Percentiles rank a stretch among this genome's conserved stretches.
phyloP scores from a whole-genome alignment of 1,284 basidiomycete species.

The Tilletia indica region DNA sequence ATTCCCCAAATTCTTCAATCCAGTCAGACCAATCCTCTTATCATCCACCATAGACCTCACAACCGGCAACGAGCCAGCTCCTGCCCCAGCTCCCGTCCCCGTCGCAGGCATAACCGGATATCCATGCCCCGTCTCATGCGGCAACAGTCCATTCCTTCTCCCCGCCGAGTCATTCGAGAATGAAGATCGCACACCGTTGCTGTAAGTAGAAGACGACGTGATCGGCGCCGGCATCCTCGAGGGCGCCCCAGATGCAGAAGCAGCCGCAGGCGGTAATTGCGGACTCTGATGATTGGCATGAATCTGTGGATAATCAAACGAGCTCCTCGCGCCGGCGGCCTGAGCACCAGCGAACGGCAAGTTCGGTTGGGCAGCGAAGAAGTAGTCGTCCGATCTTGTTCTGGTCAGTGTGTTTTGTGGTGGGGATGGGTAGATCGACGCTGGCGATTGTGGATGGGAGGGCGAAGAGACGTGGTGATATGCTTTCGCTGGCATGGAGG shows the following conservation, averaged over 20 bases:
- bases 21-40: slow-evolving; percentile 50
- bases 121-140: neutral
- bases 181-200: slow-evolving; percentile 10
- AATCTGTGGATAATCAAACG: slow-evolving; percentile 47
- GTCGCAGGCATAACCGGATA: slow-evolving; percentile 1
- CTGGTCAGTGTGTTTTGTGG: slow-evolving; percentile 1
- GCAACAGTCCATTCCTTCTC: slow-evolving; percentile 9
- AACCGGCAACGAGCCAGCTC: neutral
- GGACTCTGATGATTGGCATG: neutral
- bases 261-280: slow-evolving; percentile 20
- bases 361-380: slow-evolving; percentile 20
- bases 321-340: slow-evolving; percentile 24
- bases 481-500: slow-evolving; percentile 41
- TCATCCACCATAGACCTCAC: slow-evolving; percentile 28
- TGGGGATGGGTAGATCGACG: neutral
- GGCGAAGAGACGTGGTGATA: slow-evolving; percentile 30
- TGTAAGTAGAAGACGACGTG: neutral
- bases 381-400: slow-evolving; percentile 17
- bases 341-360: slow-evolving; percentile 4
- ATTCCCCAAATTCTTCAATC: slow-evolving; percentile 54
- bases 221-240: slow-evolving; percentile 8
- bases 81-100: neutral
- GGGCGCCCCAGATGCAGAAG: slow-evolving; percentile 21
- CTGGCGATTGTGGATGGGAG: slow-evolving; percentile 10
- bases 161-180: slow-evolving; percentile 17